Evolutionary conservation across 192 early-diverging fungal species (phyloP).

Genomic region (Backusella parvicylindrica): DNA sequence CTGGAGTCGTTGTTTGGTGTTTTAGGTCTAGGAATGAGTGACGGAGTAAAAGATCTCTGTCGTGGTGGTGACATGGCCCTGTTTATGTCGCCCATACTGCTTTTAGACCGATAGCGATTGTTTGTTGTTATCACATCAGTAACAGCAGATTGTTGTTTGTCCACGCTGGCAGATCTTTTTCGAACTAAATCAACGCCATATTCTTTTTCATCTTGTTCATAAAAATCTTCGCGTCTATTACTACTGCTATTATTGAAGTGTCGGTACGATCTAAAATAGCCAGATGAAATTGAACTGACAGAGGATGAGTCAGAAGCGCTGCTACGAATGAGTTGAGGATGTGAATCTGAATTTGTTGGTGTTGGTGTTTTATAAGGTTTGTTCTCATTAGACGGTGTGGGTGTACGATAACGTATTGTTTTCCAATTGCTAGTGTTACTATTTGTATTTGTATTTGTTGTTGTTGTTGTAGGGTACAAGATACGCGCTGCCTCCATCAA

Average conservation of each 20-base stretch:
- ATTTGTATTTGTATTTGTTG: neutral
- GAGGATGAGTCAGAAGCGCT: conserved; percentile 26
- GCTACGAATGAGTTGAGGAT: neutral
- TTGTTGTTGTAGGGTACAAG: neutral
- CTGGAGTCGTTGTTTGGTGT: conserved; percentile 10
- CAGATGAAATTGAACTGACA: neutral
- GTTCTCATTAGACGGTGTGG: conserved; percentile 4
- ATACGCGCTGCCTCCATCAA: conserved; percentile 24
- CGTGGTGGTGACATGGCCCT: conserved; percentile 10
- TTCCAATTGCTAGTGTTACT: conserved; percentile 10
- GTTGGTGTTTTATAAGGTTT: neutral
- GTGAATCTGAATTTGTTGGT: neutral
- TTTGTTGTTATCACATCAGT: conserved; percentile 15
- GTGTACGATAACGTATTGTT: conserved; percentile 14
- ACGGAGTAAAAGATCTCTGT: conserved; percentile 26
- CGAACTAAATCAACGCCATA: neutral
- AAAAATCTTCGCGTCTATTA: neutral
- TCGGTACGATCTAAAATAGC: neutral
- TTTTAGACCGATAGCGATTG: conserved; percentile 19
- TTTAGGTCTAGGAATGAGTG: conserved; percentile 35
- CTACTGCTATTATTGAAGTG: neutral
- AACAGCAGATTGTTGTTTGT: conserved; percentile 8
- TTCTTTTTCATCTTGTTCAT: conserved; percentile 10
- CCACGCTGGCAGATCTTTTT: conserved; percentile 3
- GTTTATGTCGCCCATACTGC: conserved; percentile 11